These are phyloP conservation scores for Cordia subcordata DNA, from an alignment of 257 asterid genomes.

Conservation along the genomic window DNA sequence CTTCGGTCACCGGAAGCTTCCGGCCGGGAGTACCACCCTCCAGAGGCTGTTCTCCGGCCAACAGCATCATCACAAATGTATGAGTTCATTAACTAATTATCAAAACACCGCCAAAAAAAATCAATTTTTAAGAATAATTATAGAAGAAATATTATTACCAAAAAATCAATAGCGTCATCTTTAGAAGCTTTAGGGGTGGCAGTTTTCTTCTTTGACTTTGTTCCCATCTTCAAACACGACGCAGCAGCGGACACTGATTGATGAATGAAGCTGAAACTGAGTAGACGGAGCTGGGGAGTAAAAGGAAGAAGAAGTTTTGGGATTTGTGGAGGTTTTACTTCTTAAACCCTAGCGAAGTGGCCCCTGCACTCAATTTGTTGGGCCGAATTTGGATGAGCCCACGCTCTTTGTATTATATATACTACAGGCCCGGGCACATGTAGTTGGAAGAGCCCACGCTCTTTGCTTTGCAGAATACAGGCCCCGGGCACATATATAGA, in stretches of 20 bases:
- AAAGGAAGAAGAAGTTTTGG: neutral
- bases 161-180: constrained; percentile 45
- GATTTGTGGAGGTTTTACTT: neutral
- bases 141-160: constrained; percentile 31
- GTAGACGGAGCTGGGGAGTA: neutral
- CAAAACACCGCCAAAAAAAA: neutral
- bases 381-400: neutral
- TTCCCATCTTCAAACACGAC: constrained; percentile 13
- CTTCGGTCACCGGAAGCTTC: constrained; percentile 37
- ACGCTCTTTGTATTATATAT: no score
- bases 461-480: no score
- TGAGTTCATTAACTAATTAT: neutral
- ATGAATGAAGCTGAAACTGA: neutral
- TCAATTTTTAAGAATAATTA: neutral
- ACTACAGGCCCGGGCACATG: no score
- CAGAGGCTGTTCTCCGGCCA: constrained; percentile 43
- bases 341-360: neutral
- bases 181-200: constrained; percentile 29
- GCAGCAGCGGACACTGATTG: neutral
- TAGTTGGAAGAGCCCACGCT: no score
- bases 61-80: constrained; percentile 3
- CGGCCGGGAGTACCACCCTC: constrained; percentile 80
- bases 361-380: no score
- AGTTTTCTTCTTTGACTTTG: constrained; percentile 36
- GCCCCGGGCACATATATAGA: no score